Evolutionary conservation across 1,139 yeast genomes (phyloP), one percentile per base, ranked within the genome.

Genomic region (Schwanniomyces etchellsii): DNA sequence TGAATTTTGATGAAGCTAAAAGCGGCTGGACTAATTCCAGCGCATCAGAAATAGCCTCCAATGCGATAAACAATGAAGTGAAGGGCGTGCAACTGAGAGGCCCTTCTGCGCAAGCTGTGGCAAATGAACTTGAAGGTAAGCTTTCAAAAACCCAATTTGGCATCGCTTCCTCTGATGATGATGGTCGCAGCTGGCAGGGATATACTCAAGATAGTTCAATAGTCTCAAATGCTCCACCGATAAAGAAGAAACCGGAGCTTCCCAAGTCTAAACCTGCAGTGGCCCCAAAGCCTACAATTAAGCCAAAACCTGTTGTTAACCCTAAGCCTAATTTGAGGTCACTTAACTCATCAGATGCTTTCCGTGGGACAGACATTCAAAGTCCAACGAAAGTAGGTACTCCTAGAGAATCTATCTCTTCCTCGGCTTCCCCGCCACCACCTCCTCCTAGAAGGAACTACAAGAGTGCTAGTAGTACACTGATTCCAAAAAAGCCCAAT

Each of bases 361-460:
- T n/a, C n/a, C 21, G n/a, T 18, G 21, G 21, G 7, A 18, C n/a
- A n/a, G n/a, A n/a, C n/a, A n/a, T n/a, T n/a, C n/a, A n/a, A n/a
- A n/a, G n/a, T n/a, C n/a, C 21, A 18, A n/a, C 21, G n/a, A 18
- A 18, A 18, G 21, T 18, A 18, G 21, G n/a, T n/a, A n/a, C n/a
- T n/a, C n/a, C n/a, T n/a, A n/a, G n/a, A n/a, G n/a, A n/a, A 18
- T 7, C 21, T 7, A 18, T 7, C n/a, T 18, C 21, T 18, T 18
- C 21, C 7, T n/a, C n/a, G n/a, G n/a, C n/a, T n/a, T 18, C 21
- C n/a, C 53, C 61, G 3, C 67, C 70, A 11, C 66, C 68, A 2
- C 64, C 64, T 0, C 66, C 66, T 3, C 62, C 64, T 5, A 39
- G 59, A 1, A 43, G 69, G 35, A 59, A 55, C 33, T 63, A 61